phyloP scores from a whole-genome alignment of 192 early-diverging fungal species.

The Backusella liffmaniae region DNA sequence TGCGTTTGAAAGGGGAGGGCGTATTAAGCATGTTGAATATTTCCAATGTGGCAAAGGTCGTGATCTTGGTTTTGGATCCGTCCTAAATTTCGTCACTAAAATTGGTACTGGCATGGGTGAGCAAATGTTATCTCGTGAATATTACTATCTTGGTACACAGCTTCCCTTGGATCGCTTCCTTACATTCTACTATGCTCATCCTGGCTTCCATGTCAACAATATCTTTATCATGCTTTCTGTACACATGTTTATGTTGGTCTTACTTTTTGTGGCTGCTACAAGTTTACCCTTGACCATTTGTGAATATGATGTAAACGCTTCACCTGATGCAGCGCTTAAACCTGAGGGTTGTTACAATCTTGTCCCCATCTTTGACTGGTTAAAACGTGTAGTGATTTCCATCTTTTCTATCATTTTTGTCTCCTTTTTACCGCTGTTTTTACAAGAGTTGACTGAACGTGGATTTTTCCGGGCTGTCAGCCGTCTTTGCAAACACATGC shows the following conservation, averaged over 20 bases:
- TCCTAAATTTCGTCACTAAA: conserved; percentile 88
- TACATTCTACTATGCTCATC: conserved; percentile 89
- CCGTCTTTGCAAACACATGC: conserved; percentile 80
- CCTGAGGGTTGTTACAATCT: conserved; percentile 67
- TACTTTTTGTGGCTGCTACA: conserved; percentile 75
- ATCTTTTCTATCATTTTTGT: conserved; percentile 81
- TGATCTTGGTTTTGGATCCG: conserved; percentile 86
- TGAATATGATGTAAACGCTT: conserved; percentile 48
- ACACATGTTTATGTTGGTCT: conserved; percentile 78
- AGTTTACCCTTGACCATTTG: conserved; percentile 58
- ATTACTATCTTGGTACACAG: conserved; percentile 86
- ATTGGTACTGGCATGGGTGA: conserved; percentile 95
- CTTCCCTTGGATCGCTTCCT: conserved; percentile 83
- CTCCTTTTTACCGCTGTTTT: conserved; percentile 77
- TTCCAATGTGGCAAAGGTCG: conserved; percentile 93
- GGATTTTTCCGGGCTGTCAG: conserved; percentile 70
- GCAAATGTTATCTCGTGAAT: conserved; percentile 90
- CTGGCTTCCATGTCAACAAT: conserved; percentile 91
- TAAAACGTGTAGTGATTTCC: conserved; percentile 74
- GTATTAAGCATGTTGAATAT: conserved; percentile 90
- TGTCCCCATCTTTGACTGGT: conserved; percentile 73
- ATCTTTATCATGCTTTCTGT: conserved; percentile 84
- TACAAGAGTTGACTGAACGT: conserved; percentile 84
- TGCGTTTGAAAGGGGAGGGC: conserved; percentile 80
- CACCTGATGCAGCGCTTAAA: conserved; percentile 38